A percentile compares a stretch with the other conserved stretches of the same genome.
Conservation (phyloP, 1,284 basidiomycete genomes). For the Butyriboletus appendiculatus region DNA sequence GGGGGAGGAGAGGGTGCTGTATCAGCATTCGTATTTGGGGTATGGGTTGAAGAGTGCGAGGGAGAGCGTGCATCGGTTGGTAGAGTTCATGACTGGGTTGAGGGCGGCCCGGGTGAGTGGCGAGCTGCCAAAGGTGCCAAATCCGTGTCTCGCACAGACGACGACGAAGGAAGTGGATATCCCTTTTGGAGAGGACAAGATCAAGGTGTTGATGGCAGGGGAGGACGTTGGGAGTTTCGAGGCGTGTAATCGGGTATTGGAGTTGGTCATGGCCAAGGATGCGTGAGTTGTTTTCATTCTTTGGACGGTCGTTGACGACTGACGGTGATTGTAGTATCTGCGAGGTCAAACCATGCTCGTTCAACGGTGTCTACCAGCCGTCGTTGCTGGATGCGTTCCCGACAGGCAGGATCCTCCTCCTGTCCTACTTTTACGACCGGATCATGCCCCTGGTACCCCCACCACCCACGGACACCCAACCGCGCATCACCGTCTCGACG, state of each 20-base stretch:
- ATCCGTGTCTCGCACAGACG: conserved; percentile 81
- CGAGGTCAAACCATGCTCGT: conserved; percentile 90
- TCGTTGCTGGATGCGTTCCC: conserved; percentile 90
- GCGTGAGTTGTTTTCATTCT: conserved; percentile 56
- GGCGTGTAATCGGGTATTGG: conserved; percentile 82
- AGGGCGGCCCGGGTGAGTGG: conserved; percentile 26
- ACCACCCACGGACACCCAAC: conserved; percentile 8
- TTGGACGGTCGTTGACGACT: background rate
- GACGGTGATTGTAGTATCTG: conserved; percentile 61
- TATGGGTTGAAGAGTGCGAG: conserved; percentile 95
- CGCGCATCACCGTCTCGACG: conserved; percentile 56
- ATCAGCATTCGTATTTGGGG: conserved; percentile 96
- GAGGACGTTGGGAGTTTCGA: conserved; percentile 81
- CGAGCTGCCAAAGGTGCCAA: conserved; percentile 38
- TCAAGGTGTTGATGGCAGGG: conserved; percentile 82
- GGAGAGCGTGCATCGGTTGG: conserved; percentile 83
- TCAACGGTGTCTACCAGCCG: conserved; percentile 97
- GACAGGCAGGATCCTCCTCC: conserved; percentile 74
- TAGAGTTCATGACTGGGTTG: conserved; percentile 80
- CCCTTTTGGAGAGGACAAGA: conserved; percentile 54
- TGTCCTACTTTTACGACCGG: conserved; percentile 98
- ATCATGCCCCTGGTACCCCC: conserved; percentile 74
- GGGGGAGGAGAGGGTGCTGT: conserved; percentile 71
- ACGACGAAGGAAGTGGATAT: conserved; percentile 70
- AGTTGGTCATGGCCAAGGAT: conserved; percentile 96